Conservation (phyloP, 1,284 basidiomycete genomes). For the Marasmius oreades region DNA sequence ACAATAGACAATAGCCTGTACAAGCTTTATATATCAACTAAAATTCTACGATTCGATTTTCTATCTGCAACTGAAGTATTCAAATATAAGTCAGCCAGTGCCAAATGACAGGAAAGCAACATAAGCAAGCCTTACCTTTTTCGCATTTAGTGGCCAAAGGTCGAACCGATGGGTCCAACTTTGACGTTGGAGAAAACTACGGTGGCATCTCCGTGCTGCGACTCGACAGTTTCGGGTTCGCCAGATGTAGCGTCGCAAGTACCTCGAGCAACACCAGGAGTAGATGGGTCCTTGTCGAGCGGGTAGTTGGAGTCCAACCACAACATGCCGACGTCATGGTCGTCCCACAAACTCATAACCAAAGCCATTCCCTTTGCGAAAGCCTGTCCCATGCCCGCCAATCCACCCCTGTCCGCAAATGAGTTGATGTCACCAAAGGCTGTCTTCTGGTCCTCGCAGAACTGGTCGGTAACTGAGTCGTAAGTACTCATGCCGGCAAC, state of each 20-base stretch:
- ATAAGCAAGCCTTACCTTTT: neutral
- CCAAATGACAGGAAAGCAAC: no score
- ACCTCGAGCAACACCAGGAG: constrained; percentile 50
- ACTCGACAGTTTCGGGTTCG: constrained; percentile 43
- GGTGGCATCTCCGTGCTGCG: constrained; percentile 32
- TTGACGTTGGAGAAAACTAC: constrained; percentile 59
- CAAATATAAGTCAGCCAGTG: neutral
- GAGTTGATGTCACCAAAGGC: constrained; percentile 40
- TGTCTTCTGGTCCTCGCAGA: constrained; percentile 42
- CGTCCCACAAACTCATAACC: constrained; percentile 54
- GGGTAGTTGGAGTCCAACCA: constrained; percentile 61
- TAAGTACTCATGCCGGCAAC: constrained; percentile 35
- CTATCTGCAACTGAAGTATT: no score
- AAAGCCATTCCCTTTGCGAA: constrained; percentile 50
- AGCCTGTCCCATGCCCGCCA: constrained; percentile 40
- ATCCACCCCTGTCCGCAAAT: constrained; percentile 42
- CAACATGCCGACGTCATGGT: constrained; percentile 53
- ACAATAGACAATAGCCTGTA: no score
- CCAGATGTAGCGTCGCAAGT: constrained; percentile 48
- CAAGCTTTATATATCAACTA: no score
- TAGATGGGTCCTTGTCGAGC: constrained; percentile 32
- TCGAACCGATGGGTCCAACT: constrained; percentile 50
- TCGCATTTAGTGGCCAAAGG: constrained; percentile 19
- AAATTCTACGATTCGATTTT: no score
- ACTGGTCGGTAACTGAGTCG: constrained; percentile 38